phyloP scores from a whole-genome alignment of 2,329 filamentous ascomycete genomes.

The Cercospora sp. region DNA sequence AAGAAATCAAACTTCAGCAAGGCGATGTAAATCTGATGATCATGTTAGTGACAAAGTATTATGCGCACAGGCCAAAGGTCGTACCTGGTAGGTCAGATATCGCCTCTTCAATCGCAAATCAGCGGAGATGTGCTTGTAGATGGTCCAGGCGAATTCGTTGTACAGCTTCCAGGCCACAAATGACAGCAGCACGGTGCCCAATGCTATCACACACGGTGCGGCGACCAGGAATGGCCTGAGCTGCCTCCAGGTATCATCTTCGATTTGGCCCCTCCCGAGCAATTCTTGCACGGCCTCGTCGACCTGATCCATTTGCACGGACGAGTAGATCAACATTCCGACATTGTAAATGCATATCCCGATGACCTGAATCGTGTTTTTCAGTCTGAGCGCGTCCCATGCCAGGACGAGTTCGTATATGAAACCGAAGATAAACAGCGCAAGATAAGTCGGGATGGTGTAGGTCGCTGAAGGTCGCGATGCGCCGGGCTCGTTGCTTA shows the following conservation, averaged over 20 bases:
- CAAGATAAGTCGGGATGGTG: conserved; percentile 90
- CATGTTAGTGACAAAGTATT: conserved; percentile 11
- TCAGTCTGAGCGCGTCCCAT: conserved; percentile 88
- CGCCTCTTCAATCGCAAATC: conserved; percentile 96
- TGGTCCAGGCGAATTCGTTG: conserved; percentile 98
- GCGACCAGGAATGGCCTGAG: conserved; percentile 78
- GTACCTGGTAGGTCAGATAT: conserved; percentile 92
- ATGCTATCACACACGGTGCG: conserved; percentile 78
- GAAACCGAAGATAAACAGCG: conserved; percentile 96
- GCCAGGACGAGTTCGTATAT: conserved; percentile 86
- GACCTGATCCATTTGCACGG: conserved; percentile 91
- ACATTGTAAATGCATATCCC: conserved; percentile 91
- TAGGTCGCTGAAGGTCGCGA: conserved; percentile 20
- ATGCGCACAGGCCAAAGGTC: conserved; percentile 23
- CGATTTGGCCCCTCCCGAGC: conserved; percentile 43
- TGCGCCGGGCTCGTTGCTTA: conserved; percentile 9
- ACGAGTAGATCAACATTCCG: conserved; percentile 87
- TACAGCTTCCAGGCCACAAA: conserved; percentile 93
- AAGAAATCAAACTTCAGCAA: conserved; percentile 99
- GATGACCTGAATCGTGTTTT: conserved; percentile 98
- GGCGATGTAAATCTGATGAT: conserved; percentile 86
- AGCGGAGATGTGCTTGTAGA: conserved; percentile 98
- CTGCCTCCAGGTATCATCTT: conserved; percentile 63
- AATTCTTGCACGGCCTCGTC: conserved; percentile 67
- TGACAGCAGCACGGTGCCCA: conserved; percentile 70